These are phyloP conservation scores for Huntiella omanensis DNA, from an alignment of 2,329 filamentous ascomycete genomes.

Conservation along the genomic window DNA sequence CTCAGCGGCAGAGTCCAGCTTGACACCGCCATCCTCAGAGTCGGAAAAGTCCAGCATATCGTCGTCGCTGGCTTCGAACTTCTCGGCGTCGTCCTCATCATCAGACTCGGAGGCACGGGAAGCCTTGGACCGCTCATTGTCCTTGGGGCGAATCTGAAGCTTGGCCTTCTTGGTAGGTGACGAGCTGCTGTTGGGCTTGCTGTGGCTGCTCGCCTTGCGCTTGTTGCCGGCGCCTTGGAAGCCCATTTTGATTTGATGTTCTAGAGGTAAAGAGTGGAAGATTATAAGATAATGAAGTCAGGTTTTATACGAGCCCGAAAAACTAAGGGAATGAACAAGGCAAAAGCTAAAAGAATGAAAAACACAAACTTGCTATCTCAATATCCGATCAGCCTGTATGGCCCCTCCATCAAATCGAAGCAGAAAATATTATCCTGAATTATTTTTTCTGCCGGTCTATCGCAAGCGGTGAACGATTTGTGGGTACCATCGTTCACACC, in stretches of 20 bases:
- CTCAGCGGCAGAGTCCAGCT: conserved; percentile 21
- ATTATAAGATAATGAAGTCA: too few species aligned
- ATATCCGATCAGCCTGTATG: too few species aligned
- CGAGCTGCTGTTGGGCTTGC: conserved; percentile 25
- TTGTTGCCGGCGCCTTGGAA: conserved; percentile 31
- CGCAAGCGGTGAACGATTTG: too few species aligned
- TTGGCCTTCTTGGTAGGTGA: conserved; percentile 32
- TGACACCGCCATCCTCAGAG: conserved; percentile 33
- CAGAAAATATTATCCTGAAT: too few species aligned
- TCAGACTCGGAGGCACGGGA: conserved; percentile 18
- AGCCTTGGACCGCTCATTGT: conserved; percentile 11
- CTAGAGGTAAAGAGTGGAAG: too few species aligned
- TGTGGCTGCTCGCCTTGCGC: conserved; percentile 31
- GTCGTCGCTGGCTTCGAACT: conserved; percentile 23
- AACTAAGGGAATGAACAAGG: too few species aligned
- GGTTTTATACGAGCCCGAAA: too few species aligned
- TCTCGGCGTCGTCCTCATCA: conserved; percentile 22
- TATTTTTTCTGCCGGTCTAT: too few species aligned
- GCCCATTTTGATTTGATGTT: conserved; percentile 6
- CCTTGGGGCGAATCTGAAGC: conserved; percentile 20
- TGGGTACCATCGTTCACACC: too few species aligned
- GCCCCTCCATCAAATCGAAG: too few species aligned
- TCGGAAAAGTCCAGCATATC: conserved; percentile 28
- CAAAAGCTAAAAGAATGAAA: too few species aligned
- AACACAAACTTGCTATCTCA: too few species aligned